phyloP scores from a whole-genome alignment of 805 yeast genomes.

The Peterozyma toletana region DNA sequence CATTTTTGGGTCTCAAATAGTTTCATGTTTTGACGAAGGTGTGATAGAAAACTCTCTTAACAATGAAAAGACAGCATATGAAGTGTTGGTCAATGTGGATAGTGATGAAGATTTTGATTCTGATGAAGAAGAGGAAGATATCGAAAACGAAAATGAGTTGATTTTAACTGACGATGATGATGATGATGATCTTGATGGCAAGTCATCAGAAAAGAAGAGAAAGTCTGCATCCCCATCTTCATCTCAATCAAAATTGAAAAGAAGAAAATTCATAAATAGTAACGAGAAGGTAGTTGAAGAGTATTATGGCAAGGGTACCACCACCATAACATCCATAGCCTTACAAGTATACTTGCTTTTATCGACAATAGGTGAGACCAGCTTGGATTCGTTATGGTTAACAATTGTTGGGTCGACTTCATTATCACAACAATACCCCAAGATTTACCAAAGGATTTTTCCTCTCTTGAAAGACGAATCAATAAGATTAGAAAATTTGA shows the following conservation, averaged over 20 bases:
- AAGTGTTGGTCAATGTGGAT: slow-evolving; percentile 33
- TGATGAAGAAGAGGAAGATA: slow-evolving; percentile 29
- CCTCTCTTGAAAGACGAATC: slow-evolving; percentile 83
- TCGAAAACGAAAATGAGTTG: slow-evolving; percentile 20
- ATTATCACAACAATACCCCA: slow-evolving; percentile 64
- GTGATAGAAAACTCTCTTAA: slow-evolving; percentile 50
- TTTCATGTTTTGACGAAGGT: slow-evolving; percentile 87
- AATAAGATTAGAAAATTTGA: slow-evolving; percentile 42
- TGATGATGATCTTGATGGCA: slow-evolving; percentile 19
- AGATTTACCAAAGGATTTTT: slow-evolving; percentile 61
- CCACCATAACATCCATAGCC: slow-evolving; percentile 66
- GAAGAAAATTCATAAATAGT: slow-evolving; percentile 29
- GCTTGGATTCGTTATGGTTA: slow-evolving; percentile 67
- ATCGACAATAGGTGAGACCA: slow-evolving; percentile 79
- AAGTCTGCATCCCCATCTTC: slow-evolving; percentile 22
- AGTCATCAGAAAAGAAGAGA: slow-evolving; percentile 19
- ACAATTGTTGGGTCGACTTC: slow-evolving; percentile 86
- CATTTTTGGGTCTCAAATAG: slow-evolving; percentile 71
- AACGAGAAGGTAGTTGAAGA: slow-evolving; percentile 55
- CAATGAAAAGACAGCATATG: slow-evolving; percentile 58
- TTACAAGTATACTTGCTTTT: slow-evolving; percentile 75
- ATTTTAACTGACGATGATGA: slow-evolving; percentile 24
- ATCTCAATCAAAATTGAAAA: slow-evolving; percentile 28
- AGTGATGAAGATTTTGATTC: slow-evolving; percentile 28
- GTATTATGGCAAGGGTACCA: slow-evolving; percentile 82